These are phyloP conservation scores for Neckera pumila DNA, from an alignment of 225 moss, liverwort and hornwort species.

Conservation along the genomic window DNA sequence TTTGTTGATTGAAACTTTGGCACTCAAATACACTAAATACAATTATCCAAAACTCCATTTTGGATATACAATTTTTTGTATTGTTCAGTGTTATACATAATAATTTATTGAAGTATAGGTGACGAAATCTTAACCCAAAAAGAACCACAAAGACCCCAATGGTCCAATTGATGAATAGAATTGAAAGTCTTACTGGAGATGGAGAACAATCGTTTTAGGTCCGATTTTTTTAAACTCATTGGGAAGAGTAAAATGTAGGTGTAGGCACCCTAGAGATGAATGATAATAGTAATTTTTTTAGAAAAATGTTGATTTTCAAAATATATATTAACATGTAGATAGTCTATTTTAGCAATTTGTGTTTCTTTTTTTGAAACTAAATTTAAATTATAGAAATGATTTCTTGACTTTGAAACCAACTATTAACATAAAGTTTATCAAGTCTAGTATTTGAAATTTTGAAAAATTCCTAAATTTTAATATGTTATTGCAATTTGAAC, in stretches of 20 bases:
- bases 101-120: neutral
- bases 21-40: neutral
- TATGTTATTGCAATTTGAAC: neutral
- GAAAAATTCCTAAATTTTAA: neutral
- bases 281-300: neutral
- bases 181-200: rapidly evolving
- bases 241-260: rapidly evolving
- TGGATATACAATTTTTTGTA: neutral
- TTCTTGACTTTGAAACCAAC: neutral
- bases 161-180: neutral
- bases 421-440: neutral
- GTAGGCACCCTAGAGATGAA: rapidly evolving
- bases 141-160: rapidly evolving
- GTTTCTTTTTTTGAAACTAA: rapidly evolving
- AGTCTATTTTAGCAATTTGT: neutral
- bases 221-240: rapidly evolving
- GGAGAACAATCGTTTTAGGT: neutral
- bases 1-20: neutral
- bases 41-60: neutral
- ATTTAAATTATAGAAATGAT: neutral
- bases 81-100: neutral
- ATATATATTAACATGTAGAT: rapidly evolving
- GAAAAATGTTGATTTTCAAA: neutral
- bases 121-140: neutral
- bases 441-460: neutral